phyloP scores from a whole-genome alignment of 495 filamentous ascomycete genomes.

The Chaetomidium leptoderma region DNA sequence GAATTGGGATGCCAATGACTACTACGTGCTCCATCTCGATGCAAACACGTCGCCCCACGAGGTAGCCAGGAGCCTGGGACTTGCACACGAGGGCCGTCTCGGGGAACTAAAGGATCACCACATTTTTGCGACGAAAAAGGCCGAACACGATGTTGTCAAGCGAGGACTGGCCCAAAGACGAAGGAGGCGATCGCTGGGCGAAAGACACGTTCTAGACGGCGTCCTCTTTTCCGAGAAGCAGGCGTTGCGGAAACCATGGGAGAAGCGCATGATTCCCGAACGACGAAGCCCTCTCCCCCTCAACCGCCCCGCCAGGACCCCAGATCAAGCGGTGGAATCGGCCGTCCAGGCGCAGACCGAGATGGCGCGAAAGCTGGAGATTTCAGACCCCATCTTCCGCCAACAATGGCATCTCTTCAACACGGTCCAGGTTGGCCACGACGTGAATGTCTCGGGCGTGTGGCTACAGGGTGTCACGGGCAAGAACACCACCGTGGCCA shows the following conservation, averaged over 20 bases:
- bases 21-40: constrained; percentile 83
- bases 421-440: constrained; percentile 72
- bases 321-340: constrained; percentile 37
- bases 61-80: constrained; percentile 68
- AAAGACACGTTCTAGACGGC: constrained; percentile 60
- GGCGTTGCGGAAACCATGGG: constrained; percentile 59
- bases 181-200: constrained; percentile 53
- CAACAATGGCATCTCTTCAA: constrained; percentile 98
- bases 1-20: constrained; percentile 72
- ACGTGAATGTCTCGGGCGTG: constrained; percentile 88
- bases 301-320: constrained; percentile 15
- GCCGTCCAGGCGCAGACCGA: constrained; percentile 55
- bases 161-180: constrained; percentile 54
- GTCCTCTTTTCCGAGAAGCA: constrained; percentile 83
- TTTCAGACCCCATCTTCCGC: constrained; percentile 82
- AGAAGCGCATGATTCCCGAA: constrained; percentile 64
- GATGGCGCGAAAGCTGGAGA: constrained; percentile 60
- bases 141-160: constrained; percentile 59
- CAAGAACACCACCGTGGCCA: constrained; percentile 79
- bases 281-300: constrained; percentile 12
- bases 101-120: constrained; percentile 80
- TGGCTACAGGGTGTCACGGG: constrained; percentile 94
- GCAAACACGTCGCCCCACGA: constrained; percentile 58
- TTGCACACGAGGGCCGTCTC: constrained; percentile 77
- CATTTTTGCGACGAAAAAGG: constrained; percentile 68